Conservation (phyloP, 2,329 filamentous ascomycete species). For the Colletotrichum graminicola region DNA sequence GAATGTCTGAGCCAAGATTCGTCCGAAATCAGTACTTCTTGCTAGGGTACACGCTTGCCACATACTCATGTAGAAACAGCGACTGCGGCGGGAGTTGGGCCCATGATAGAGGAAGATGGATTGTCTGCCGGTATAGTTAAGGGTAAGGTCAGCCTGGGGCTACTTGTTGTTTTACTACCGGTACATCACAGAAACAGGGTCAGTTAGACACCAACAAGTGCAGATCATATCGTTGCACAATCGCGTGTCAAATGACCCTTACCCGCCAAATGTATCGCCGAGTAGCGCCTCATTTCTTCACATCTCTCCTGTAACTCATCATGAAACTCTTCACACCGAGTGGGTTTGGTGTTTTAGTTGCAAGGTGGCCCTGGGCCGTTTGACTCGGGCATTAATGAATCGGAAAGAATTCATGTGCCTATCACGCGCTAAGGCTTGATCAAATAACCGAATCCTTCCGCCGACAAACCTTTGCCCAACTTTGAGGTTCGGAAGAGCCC, state of each 20-base stretch:
- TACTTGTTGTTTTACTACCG: slow-evolving; percentile 2
- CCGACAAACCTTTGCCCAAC: background rate
- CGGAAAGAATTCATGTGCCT: background rate
- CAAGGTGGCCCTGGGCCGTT: background rate
- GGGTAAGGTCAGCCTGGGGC: background rate
- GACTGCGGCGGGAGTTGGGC: slow-evolving; percentile 16
- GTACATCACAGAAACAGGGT: background rate
- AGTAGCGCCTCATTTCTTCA: background rate
- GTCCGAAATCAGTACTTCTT: slow-evolving; percentile 6
- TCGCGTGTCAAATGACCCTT: background rate
- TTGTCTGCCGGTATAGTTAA: no score
- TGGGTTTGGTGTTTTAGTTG: background rate
- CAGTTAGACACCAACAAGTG: slow-evolving; percentile 7
- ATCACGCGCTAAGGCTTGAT: background rate
- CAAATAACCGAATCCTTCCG: background rate
- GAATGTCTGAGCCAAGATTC: slow-evolving; percentile 27
- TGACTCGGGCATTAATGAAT: background rate
- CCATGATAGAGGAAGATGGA: slow-evolving; percentile 2
- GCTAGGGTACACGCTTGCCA: slow-evolving; percentile 31
- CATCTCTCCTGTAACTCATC: background rate
- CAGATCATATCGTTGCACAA: slow-evolving; percentile 8
- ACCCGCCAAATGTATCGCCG: background rate
- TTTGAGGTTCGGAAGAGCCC: background rate
- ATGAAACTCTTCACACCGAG: background rate
- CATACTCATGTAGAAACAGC: slow-evolving; percentile 44